Evolutionary conservation across 2,329 filamentous ascomycete genomes (phyloP).

Genomic region (Alternaria hordeiaustralica): DNA sequence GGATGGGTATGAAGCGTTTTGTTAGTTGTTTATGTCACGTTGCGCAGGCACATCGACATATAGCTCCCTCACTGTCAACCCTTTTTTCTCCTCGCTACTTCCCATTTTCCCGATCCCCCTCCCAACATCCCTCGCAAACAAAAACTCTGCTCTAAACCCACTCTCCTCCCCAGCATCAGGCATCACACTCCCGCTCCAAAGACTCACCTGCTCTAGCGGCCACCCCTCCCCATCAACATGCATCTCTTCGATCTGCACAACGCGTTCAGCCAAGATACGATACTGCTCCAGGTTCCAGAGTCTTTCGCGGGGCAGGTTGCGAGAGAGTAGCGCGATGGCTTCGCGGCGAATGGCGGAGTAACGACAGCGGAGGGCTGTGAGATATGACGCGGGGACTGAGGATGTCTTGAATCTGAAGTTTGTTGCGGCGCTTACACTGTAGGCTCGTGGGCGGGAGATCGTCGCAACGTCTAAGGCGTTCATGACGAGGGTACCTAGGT

Average conservation of each 20-base stretch:
- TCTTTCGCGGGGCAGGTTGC: neutral
- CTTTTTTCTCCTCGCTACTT: neutral
- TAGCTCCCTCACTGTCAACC: neutral
- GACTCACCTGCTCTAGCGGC: neutral
- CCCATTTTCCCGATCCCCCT: neutral
- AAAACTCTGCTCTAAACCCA: neutral
- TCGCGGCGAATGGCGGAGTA: neutral
- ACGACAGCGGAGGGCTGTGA: neutral
- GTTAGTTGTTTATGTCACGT: neutral
- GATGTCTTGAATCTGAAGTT: neutral
- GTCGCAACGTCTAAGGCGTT: neutral
- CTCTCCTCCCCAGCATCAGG: neutral
- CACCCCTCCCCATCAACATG: neutral
- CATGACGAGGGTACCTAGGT: rapidly evolving
- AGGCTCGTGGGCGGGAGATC: too few species aligned
- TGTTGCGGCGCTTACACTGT: neutral
- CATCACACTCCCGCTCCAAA: neutral
- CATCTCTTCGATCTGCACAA: neutral
- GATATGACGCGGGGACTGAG: neutral
- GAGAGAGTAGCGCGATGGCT: neutral
- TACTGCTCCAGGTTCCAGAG: neutral
- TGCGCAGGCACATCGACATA: neutral
- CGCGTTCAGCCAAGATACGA: neutral
- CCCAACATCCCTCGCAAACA: neutral
- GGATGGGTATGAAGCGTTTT: neutral